Percentiles rank a stretch among this genome's conserved stretches.
phyloP scores from a whole-genome alignment of 1,139 yeast species.

The Geotrichum fermentans region DNA sequence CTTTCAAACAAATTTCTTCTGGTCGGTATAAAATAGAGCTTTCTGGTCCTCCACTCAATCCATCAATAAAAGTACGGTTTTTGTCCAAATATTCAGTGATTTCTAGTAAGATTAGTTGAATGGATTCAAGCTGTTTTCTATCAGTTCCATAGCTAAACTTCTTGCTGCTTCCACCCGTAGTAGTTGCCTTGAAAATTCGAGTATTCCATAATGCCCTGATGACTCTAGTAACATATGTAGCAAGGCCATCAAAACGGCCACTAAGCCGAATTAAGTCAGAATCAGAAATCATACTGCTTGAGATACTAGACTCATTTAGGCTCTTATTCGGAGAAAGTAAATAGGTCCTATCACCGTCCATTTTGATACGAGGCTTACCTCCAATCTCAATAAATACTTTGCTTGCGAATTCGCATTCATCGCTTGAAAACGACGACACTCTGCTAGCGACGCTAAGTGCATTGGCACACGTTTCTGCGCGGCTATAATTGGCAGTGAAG shows the following conservation, averaged over 20 bases:
- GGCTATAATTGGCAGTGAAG: constrained; percentile 53
- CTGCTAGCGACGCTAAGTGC: constrained; percentile 79
- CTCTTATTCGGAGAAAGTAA: constrained; percentile 9
- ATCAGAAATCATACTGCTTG: background rate
- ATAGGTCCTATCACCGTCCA: constrained; percentile 33
- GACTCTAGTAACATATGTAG: constrained; percentile 70
- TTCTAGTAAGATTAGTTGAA: constrained; percentile 35
- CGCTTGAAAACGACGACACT: constrained; percentile 29
- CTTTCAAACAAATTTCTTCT: constrained; percentile 71
- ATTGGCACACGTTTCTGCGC: constrained; percentile 79
- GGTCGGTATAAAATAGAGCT: constrained; percentile 26
- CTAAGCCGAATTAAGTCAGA: constrained; percentile 65
- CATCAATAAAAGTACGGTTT: constrained; percentile 41
- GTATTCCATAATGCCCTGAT: constrained; percentile 74
- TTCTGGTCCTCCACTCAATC: constrained; percentile 39
- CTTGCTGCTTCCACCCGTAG: constrained; percentile 34
- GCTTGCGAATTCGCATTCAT: constrained; percentile 47
- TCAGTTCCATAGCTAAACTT: constrained; percentile 1
- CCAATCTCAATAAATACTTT: constrained; percentile 47
- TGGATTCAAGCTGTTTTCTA: constrained; percentile 27
- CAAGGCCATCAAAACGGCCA: constrained; percentile 89
- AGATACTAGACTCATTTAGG: background rate
- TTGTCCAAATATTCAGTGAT: constrained; percentile 38
- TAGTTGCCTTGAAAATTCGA: constrained; percentile 54
- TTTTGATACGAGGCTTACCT: constrained; percentile 42